Conservation (phyloP, 805 yeast genomes). For the Yarrowia sp. region DNA sequence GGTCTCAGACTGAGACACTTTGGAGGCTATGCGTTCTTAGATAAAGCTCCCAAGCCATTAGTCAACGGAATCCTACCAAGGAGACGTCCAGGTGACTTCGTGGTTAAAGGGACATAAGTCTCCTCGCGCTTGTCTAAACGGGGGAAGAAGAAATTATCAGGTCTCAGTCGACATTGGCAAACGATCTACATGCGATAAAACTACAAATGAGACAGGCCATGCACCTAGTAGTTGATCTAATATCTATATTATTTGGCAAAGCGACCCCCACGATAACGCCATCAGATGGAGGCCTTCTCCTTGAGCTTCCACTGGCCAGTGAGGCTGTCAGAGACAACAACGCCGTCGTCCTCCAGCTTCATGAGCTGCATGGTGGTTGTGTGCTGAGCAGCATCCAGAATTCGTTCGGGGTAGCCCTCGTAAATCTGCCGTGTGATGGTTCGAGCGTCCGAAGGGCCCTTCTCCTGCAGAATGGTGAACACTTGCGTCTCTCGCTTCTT, state of each 20-base stretch:
- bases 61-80: no score
- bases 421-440: conserved; percentile 36
- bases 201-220: background rate
- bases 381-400: conserved; percentile 37
- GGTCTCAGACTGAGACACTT: background rate
- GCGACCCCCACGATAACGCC: background rate
- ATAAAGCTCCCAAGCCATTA: no score
- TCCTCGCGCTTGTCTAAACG: no score
- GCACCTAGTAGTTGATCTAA: background rate
- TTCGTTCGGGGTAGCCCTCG: conserved; percentile 32
- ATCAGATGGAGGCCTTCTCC: conserved; percentile 5
- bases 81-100: no score
- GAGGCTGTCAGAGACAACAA: background rate
- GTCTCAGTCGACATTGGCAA: background rate
- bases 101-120: no score
- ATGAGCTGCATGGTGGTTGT: conserved; percentile 36
- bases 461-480: conserved; percentile 29
- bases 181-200: background rate
- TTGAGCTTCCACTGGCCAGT: background rate
- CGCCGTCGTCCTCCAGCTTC: conserved; percentile 36
- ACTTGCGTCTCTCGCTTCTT: conserved; percentile 39
- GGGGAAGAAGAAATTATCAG: no score
- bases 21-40: background rate
- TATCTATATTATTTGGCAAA: background rate
- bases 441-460: conserved; percentile 26